phyloP scores from a whole-genome alignment of 495 filamentous ascomycete genomes.

The Amorphotheca resinae region DNA sequence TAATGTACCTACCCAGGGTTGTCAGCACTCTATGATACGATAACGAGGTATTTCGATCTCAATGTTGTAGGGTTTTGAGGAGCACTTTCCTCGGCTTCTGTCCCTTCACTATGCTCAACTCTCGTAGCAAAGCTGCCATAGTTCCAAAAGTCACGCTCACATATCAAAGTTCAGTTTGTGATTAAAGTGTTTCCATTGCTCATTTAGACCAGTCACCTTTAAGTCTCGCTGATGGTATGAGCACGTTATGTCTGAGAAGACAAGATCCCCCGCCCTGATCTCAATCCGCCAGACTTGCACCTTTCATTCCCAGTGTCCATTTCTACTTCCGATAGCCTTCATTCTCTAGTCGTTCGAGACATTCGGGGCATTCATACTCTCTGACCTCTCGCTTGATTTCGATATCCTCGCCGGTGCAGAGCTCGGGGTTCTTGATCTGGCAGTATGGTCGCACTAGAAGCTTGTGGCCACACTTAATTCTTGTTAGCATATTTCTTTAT shows the following conservation, averaged over 20 bases:
- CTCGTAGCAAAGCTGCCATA: too few relatives aligned
- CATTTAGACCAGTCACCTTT: background rate
- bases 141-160: too few relatives aligned
- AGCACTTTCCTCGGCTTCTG: too few relatives aligned
- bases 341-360: background rate
- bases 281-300: too few relatives aligned
- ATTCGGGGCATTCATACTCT: background rate
- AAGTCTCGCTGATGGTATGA: background rate
- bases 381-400: background rate
- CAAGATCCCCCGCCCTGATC: too few relatives aligned
- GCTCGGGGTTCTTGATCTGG: background rate
- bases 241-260: too few relatives aligned
- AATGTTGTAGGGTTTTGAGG: too few relatives aligned
- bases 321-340: background rate
- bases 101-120: too few relatives aligned
- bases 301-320: background rate
- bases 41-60: too few relatives aligned
- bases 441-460: background rate
- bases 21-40: too few relatives aligned
- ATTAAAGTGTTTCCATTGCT: background rate
- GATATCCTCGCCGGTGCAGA: background rate
- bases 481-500: background rate
- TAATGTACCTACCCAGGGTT: too few relatives aligned
- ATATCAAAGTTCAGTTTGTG: too few relatives aligned
- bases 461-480: background rate